These are phyloP conservation scores for Colletotrichum australisinense DNA, from an alignment of 2,329 filamentous ascomycete species.

Conservation along the genomic window DNA sequence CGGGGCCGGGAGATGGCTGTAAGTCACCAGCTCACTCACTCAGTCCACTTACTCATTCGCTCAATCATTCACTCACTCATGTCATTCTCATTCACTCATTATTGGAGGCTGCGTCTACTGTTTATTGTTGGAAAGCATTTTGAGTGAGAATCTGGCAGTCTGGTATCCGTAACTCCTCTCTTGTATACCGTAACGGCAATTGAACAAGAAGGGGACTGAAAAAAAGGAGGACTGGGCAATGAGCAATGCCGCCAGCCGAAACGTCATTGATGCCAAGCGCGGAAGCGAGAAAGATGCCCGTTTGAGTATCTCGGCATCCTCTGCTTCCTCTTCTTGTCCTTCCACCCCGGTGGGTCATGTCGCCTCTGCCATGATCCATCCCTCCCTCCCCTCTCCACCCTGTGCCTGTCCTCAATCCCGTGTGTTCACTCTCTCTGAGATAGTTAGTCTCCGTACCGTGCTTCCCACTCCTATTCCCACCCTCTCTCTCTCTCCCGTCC, in stretches of 20 bases:
- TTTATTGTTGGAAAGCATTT: no score
- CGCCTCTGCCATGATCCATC: not conserved
- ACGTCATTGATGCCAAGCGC: slow-evolving; percentile 35
- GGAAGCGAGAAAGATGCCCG: slow-evolving; percentile 35
- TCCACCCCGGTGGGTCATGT: not conserved
- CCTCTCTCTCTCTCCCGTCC: not conserved
- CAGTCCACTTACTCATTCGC: not conserved
- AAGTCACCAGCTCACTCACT: not conserved
- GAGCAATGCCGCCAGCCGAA: slow-evolving; percentile 32
- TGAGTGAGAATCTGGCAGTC: not conserved
- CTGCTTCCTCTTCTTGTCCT: slow-evolving; percentile 29
- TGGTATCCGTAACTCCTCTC: no score
- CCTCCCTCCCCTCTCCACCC: slow-evolving; percentile 3
- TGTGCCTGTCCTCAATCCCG: not conserved
- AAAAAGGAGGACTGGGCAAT: not conserved
- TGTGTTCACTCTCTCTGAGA: not conserved
- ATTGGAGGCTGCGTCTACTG: not conserved
- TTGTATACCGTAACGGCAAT: not conserved
- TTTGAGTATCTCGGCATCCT: slow-evolving; percentile 34
- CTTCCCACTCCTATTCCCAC: slow-evolving; percentile 24
- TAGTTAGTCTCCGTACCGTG: slow-evolving; percentile 4
- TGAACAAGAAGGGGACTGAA: not conserved
- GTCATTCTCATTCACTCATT: no score
- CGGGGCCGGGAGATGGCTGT: not conserved
- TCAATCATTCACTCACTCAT: not conserved